A percentile compares a stretch with the other conserved stretches of the same genome.
These are phyloP conservation scores for Penicillium psychrofluorescens DNA, from an alignment of 495 filamentous ascomycete species.

Conservation along the genomic window DNA sequence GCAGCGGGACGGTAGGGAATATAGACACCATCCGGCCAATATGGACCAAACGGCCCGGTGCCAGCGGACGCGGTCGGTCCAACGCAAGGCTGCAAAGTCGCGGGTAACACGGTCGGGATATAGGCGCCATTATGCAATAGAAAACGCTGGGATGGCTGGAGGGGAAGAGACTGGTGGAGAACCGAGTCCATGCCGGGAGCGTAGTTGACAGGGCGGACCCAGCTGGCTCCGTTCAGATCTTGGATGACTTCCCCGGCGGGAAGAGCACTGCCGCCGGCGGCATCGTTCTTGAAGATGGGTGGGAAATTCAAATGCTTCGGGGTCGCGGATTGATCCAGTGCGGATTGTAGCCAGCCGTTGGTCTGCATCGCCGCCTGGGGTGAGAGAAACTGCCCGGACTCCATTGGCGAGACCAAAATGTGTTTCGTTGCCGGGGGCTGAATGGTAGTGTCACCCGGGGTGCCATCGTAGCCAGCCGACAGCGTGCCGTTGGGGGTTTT, in stretches of 20 bases:
- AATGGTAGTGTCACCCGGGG: slow-evolving; percentile 62
- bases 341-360: slow-evolving; percentile 25
- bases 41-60: slow-evolving; percentile 63
- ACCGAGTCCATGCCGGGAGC: slow-evolving; percentile 43
- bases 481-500: slow-evolving; percentile 94
- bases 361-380: slow-evolving; percentile 20
- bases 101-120: slow-evolving; percentile 63
- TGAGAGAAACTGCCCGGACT: slow-evolving; percentile 27
- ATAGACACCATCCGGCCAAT: slow-evolving; percentile 71
- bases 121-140: slow-evolving; percentile 41
- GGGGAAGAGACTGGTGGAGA: slow-evolving; percentile 40
- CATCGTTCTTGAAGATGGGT: slow-evolving; percentile 34
- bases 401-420: slow-evolving; percentile 66
- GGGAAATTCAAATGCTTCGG: slow-evolving; percentile 35
- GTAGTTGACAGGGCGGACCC: slow-evolving; percentile 38
- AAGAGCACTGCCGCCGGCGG: slow-evolving; percentile 11
- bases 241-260: slow-evolving; percentile 24
- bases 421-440: slow-evolving; percentile 74
- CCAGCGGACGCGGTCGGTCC: slow-evolving; percentile 70
- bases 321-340: slow-evolving; percentile 16
- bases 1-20: slow-evolving; percentile 68
- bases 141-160: slow-evolving; percentile 29
- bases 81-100: slow-evolving; percentile 60
- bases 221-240: slow-evolving; percentile 31
- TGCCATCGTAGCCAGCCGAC: slow-evolving; percentile 89